Evolutionary conservation across 129 eudicot species (phyloP), one percentile per base, ranked within the genome.

Genomic region (Scalesia atractyloides): DNA sequence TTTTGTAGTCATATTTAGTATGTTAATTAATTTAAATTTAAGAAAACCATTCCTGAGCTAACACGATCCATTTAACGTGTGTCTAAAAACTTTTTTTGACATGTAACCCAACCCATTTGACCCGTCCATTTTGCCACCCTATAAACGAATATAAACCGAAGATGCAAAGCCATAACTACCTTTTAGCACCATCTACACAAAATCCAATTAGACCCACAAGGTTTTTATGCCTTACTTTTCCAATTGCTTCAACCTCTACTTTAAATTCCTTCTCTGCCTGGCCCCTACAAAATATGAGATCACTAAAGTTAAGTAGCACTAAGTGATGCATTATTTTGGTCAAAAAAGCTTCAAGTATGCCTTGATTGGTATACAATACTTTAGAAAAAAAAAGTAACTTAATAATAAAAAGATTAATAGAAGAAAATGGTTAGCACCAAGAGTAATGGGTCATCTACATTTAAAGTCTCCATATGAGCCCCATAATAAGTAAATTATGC

Each of bases 191-290:
- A 53, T 85, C 96, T 26, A 88, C 92, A 68, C 95, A 89, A 69
- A 80, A 89, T 57, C 98, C 98, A 60, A 87, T 61, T 17, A 92
- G 83, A 75, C 98, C 91, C 57, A 87, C 95, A 54, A 92, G 92
- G 78, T 92, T 92, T 79, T 92, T 89, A 80, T 92, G 98, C 66
- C 93, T 85, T 64, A 92, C 96, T 92, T 89, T 92, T 14, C 98
- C 96, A 52, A 92, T 92, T 51, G 98, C 98, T 79, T 92, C 98
- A 81, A 92, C 98, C 80, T 92, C 98, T 76, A 92, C 96, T 83
- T 87, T 89, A 49, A 92, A 92, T 78, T 89, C 96, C 76, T 84
- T 85, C 75, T 89, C 92, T 50, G 95, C 98, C 77, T 92, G 98
- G 54, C 98, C 98, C 88, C 95, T 87, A 58, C 46, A 60, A 57